A percentile compares a stretch with the other conserved stretches of the same genome.
These are phyloP conservation scores for Phytophthora kernoviae DNA, from an alignment of 352 stramenopile species.

Conservation along the genomic window DNA sequence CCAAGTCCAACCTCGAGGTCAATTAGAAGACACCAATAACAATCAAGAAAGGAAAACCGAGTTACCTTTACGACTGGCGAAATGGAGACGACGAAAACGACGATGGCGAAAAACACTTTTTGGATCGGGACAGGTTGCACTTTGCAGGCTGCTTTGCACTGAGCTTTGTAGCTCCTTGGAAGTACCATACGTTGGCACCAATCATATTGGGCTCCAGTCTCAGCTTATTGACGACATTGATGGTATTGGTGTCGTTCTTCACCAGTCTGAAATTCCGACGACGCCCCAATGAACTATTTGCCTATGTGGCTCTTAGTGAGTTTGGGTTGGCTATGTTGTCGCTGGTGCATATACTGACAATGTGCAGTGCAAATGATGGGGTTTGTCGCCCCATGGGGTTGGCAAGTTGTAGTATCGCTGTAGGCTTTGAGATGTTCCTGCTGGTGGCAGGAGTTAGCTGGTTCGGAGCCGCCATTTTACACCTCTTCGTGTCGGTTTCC, in stretches of 20 bases:
- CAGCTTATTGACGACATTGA: slow-evolving; percentile 53
- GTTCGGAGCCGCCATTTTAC: slow-evolving; percentile 72
- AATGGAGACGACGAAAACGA: slow-evolving; percentile 30
- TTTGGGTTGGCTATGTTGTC: slow-evolving; percentile 54
- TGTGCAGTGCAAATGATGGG: slow-evolving; percentile 41
- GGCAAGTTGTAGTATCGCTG: slow-evolving; percentile 38
- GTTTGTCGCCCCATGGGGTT: slow-evolving; percentile 46
- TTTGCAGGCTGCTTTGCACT: slow-evolving; percentile 51
- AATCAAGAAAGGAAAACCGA: slow-evolving; percentile 29
- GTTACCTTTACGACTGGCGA: slow-evolving; percentile 31
- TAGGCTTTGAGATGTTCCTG: slow-evolving; percentile 63
- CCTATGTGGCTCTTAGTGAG: slow-evolving; percentile 68
- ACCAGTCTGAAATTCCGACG: slow-evolving; percentile 36
- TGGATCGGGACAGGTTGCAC: slow-evolving; percentile 29
- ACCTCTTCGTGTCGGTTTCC: slow-evolving; percentile 75
- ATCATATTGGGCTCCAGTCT: slow-evolving; percentile 53
- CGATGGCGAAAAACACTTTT: slow-evolving; percentile 26
- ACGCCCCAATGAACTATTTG: slow-evolving; percentile 69
- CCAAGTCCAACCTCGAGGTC: slow-evolving; percentile 3
- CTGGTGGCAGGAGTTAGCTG: slow-evolving; percentile 64
- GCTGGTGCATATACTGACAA: slow-evolving; percentile 47
- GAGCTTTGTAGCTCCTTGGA: slow-evolving; percentile 43
- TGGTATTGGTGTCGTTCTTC: slow-evolving; percentile 63
- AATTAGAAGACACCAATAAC: slow-evolving; percentile 16
- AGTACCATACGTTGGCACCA: slow-evolving; percentile 45